Conservation (phyloP, 2,329 filamentous ascomycete genomes). For the Fusarium transvaalense region DNA sequence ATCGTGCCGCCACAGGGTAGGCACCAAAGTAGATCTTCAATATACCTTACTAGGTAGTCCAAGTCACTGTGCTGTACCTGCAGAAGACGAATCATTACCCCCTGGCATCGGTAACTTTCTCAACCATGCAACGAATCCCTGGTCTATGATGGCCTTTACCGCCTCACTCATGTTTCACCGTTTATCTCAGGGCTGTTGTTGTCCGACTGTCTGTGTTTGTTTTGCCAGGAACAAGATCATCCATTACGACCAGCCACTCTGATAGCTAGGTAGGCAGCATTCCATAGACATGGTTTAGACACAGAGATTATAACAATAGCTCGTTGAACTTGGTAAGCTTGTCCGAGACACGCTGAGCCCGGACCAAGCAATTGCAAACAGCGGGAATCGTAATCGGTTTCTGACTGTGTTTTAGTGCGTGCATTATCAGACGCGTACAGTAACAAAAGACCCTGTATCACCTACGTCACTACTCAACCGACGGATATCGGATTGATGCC, state of each 20-base stretch:
- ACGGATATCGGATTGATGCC: conserved; percentile 7
- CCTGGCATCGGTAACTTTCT: conserved; percentile 1
- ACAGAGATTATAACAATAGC: background rate
- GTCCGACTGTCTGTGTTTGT: conserved; percentile 1
- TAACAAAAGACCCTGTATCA: conserved; percentile 16
- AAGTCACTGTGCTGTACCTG: too few species aligned
- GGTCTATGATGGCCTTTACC: conserved; percentile 5
- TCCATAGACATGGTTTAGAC: background rate
- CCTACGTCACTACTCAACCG: conserved; percentile 35
- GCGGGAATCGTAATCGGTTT: conserved; percentile 20
- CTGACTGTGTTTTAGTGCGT: conserved; percentile 37
- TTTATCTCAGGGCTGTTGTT: conserved; percentile 19
- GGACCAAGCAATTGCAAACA: conserved; percentile 8
- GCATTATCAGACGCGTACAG: conserved; percentile 36
- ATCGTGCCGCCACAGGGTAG: background rate
- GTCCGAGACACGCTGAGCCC: conserved; percentile 4
- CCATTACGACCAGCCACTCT: background rate
- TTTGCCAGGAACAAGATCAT: background rate
- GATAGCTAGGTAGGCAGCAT: background rate
- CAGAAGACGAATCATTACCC: background rate
- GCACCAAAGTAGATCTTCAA: background rate
- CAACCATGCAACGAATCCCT: conserved; percentile 5
- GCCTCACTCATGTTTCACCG: conserved; percentile 30
- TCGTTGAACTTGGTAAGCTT: background rate
- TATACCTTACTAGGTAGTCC: too few species aligned